Base-by-base conservation (phyloP, 768 basidiomycete genomes). In the Hortiboletus campestris region DNA sequence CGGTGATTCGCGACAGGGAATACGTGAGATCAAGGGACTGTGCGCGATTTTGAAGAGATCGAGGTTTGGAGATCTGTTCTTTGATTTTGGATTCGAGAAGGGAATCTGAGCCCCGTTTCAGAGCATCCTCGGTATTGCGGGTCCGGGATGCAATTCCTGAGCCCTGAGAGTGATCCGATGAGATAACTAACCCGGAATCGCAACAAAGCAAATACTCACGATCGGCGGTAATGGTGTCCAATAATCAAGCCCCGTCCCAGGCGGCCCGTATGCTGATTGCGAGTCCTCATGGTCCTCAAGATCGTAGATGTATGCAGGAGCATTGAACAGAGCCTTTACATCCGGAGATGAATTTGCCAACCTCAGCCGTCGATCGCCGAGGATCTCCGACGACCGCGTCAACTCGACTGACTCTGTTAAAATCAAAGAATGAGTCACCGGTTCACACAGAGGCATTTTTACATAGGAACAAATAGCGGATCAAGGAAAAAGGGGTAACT, bases 301-400 rank as follows among this genome's bases (percentile, higher is more conserved):
- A 65, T 90, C 84, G 63, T 91, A 93, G 50, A 89, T 86, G 63
- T 91, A 91, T 5, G 88, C 80, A 20, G 91, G 88, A 0, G 88
- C 84, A 66, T 94, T 90, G 76, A 98, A 97, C 63, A 98, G 69
- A 0, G 95, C 94, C 72, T 96, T 97, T 54, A 98, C 95, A 61
- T 97, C 93, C 3, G 93, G 92, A 5, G 94, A 93, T 6, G 94
- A 94, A 62, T 85, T 91, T 11, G 93, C 91, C 56, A 94, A 76
- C 46, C 94, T 83, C 51, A 95, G 74, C 59, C 89, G 78, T 61
- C 88, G 78, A 74, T 88, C 85, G 49, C 84, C 83, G 67, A 85
- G 76, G 60, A 91, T 83, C 63, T 80, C 80, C n/a, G 75, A 67
- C 49, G 65, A 74, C 43, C 89, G 83, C 20, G 84, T 84, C 71